phyloP scores from a whole-genome alignment of 1,139 yeast genomes.

The Sugiyamaella pinicola region DNA sequence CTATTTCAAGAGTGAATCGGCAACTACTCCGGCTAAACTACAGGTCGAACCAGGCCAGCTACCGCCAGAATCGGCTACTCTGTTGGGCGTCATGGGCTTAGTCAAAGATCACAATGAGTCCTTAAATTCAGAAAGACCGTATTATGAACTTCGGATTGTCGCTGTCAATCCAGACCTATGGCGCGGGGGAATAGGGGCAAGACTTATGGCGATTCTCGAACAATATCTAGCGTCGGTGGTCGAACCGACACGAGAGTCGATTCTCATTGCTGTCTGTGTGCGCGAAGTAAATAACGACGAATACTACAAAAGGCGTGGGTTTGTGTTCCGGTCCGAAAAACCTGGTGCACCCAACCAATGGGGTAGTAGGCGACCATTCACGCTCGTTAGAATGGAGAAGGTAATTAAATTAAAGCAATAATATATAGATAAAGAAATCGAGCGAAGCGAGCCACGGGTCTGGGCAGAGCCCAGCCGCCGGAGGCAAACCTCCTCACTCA shows the following conservation, averaged over 20 bases:
- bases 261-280: constrained; percentile 16
- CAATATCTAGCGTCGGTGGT: constrained; percentile 2
- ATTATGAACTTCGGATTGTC: constrained; percentile 15
- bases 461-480: no score
- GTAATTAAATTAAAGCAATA: neutral
- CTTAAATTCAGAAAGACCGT: neutral
- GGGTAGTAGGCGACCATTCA: constrained; percentile 10
- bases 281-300: constrained; percentile 16
- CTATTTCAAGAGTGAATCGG: neutral
- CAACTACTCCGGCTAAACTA: neutral
- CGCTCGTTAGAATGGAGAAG: constrained; percentile 15
- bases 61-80: constrained; percentile 1
- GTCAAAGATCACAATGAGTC: constrained; percentile 9
- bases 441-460: no score
- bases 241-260: constrained; percentile 3
- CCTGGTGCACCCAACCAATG: constrained; percentile 3
- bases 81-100: constrained; percentile 5
- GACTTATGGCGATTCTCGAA: constrained; percentile 15
- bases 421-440: neutral
- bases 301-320: constrained; percentile 16
- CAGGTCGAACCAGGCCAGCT: neutral
- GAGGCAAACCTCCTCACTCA: no score
- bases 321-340: neutral
- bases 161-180: constrained; percentile 19
- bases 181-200: constrained; percentile 20